Conservation (phyloP, 768 basidiomycete genomes). For the Ramaria rubella region DNA sequence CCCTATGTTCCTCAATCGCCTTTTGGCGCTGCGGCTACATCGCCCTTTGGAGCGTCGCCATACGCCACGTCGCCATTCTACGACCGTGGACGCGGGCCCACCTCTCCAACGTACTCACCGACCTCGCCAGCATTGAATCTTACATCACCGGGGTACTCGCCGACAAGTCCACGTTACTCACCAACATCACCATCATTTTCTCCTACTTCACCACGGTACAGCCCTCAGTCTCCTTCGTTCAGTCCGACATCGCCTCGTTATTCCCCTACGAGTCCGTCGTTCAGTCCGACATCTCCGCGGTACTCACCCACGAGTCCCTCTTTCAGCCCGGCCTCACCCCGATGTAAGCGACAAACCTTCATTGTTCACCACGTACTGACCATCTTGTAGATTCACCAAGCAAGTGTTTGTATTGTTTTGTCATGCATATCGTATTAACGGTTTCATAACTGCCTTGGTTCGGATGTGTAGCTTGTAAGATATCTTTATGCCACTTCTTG, state of each 20-base stretch:
- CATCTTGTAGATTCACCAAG: slow-evolving; percentile 65
- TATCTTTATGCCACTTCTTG: not conserved
- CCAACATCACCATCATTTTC: slow-evolving; percentile 83
- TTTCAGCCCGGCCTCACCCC: slow-evolving; percentile 79
- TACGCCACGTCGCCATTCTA: slow-evolving; percentile 85
- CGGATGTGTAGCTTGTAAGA: slow-evolving; percentile 54
- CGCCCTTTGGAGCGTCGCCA: slow-evolving; percentile 74
- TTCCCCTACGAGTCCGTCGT: slow-evolving; percentile 85
- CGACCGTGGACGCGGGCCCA: slow-evolving; percentile 53
- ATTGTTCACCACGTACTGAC: slow-evolving; percentile 12
- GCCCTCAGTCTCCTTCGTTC: slow-evolving; percentile 86
- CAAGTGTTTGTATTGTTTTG: slow-evolving; percentile 34
- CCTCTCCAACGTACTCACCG: slow-evolving; percentile 83
- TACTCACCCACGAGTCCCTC: slow-evolving; percentile 88
- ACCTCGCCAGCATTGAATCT: slow-evolving; percentile 78
- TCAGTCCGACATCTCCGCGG: slow-evolving; percentile 83
- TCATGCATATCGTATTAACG: slow-evolving; percentile 20
- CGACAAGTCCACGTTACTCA: slow-evolving; percentile 77
- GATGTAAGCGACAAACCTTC: slow-evolving; percentile 44
- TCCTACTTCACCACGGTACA: slow-evolving; percentile 77
- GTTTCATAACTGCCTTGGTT: slow-evolving; percentile 4
- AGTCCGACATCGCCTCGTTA: slow-evolving; percentile 86
- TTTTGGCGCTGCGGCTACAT: slow-evolving; percentile 65
- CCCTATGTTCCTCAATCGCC: slow-evolving; percentile 86
- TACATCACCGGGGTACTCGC: slow-evolving; percentile 66